phyloP scores from a whole-genome alignment of 2,329 filamentous ascomycete genomes.

The Phoma sp. region DNA sequence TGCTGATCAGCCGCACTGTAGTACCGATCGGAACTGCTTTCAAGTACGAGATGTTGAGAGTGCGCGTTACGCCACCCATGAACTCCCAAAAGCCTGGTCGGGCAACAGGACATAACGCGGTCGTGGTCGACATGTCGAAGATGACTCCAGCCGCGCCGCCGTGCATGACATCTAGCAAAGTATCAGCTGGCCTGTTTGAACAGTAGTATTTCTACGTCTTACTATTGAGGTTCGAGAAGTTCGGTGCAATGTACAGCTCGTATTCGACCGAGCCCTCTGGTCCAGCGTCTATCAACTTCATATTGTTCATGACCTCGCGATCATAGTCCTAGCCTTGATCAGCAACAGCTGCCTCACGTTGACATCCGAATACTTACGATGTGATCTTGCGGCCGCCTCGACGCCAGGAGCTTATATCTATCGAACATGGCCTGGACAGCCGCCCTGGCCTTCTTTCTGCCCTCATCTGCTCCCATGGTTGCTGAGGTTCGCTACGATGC shows the following conservation, averaged over 20 bases:
- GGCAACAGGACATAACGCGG: slow-evolving; percentile 58
- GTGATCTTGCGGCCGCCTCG: slow-evolving; percentile 40
- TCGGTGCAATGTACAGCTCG: slow-evolving; percentile 44
- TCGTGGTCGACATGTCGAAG: slow-evolving; percentile 56
- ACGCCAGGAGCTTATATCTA: slow-evolving; percentile 44
- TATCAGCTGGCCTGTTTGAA: neutral
- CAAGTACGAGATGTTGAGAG: slow-evolving; percentile 61
- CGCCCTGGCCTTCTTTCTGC: slow-evolving; percentile 43
- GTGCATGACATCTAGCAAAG: slow-evolving; percentile 49
- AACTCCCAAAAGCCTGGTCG: slow-evolving; percentile 61
- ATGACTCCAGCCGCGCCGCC: slow-evolving; percentile 51
- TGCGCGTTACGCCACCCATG: slow-evolving; percentile 59
- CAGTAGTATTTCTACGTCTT: neutral
- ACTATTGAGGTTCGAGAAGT: slow-evolving; percentile 52
- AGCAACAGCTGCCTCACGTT: neutral
- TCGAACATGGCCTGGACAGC: slow-evolving; percentile 50
- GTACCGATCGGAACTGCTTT: slow-evolving; percentile 57
- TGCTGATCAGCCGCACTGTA: slow-evolving; percentile 53
- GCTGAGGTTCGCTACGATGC: neutral
- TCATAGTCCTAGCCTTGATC: slow-evolving; percentile 45
- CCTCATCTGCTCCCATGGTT: slow-evolving; percentile 35
- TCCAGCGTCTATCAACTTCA: slow-evolving; percentile 48
- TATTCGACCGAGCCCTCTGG: slow-evolving; percentile 46
- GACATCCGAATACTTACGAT: slow-evolving; percentile 30
- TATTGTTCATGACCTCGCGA: slow-evolving; percentile 45